Evolutionary conservation across 2,329 filamentous ascomycete genomes (phyloP).

Genomic region (Aspergillus luchuensis): DNA sequence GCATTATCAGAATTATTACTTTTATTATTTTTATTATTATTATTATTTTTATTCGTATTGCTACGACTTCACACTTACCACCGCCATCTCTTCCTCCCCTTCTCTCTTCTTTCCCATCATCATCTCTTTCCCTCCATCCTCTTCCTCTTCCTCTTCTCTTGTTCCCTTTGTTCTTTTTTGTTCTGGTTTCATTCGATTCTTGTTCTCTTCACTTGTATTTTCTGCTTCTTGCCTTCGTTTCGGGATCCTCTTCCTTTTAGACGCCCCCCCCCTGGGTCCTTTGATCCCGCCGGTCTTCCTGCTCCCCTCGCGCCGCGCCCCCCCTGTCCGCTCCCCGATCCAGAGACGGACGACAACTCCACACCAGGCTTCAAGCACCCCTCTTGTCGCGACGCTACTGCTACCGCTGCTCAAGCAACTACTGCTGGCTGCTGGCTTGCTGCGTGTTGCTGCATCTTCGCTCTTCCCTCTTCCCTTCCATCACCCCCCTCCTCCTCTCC

Average conservation of each 20-base stretch:
- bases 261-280: conserved; percentile 19
- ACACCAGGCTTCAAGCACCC: conserved; percentile 14
- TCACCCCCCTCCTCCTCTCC: conserved; percentile 6
- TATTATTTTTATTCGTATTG: background rate
- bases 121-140: background rate
- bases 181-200: conserved; percentile 6
- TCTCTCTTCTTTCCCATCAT: background rate
- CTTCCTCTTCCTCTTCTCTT: conserved; percentile 8
- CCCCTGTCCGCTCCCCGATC: conserved; percentile 30
- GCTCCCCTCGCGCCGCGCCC: conserved; percentile 25
- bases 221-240: conserved; percentile 15
- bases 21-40: background rate
- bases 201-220: conserved; percentile 12
- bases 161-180: conserved; percentile 8
- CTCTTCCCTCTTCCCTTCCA: conserved; percentile 1
- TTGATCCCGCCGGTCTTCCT: conserved; percentile 19
- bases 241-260: conserved; percentile 21
- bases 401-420: conserved; percentile 7
- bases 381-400: conserved; percentile 22
- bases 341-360: conserved; percentile 22
- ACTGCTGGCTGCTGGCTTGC: conserved; percentile 7
- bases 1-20: background rate
- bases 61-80: background rate
- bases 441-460: conserved; percentile 1
- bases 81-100: background rate